phyloP scores from a whole-genome alignment of 2,329 filamentous ascomycete species.

The Pyricularia grisea region DNA sequence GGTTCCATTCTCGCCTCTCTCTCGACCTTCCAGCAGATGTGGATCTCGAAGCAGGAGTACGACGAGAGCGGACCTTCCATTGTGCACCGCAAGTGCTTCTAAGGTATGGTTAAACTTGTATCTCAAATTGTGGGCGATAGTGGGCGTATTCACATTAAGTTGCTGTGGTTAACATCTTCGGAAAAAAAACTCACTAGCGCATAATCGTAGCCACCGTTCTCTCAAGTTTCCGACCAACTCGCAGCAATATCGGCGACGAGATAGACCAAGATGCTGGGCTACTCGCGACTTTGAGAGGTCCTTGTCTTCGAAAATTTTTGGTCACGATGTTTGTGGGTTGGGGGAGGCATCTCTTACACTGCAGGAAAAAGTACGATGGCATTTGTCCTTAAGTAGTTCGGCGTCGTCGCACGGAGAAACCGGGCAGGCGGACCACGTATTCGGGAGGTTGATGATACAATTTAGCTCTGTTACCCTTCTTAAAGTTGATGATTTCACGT shows the following conservation, averaged over 20 bases:
- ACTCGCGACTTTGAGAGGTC: constrained; percentile 24
- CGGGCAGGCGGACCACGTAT: constrained; percentile 1
- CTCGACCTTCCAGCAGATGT: constrained; percentile 99
- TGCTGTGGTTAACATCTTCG: not conserved
- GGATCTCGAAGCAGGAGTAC: constrained; percentile 99
- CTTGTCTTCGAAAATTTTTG: constrained; percentile 50
- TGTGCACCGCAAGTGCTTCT: constrained; percentile 99
- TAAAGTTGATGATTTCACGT: constrained; percentile 12
- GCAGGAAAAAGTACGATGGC: constrained; percentile 27
- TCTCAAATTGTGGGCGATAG: too few species aligned
- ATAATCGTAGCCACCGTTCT: not conserved
- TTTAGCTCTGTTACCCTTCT: constrained; percentile 26
- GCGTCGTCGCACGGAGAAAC: constrained; percentile 1
- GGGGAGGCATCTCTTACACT: constrained; percentile 36
- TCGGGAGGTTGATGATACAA: constrained; percentile 47
- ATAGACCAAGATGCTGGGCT: constrained; percentile 9
- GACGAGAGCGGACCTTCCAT: constrained; percentile 99
- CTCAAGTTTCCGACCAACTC: constrained; percentile 1
- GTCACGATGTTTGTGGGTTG: constrained; percentile 39
- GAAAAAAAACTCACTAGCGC: not conserved
- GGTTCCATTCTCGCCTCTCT: constrained; percentile 99
- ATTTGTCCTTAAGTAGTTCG: constrained; percentile 6
- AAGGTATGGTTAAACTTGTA: constrained; percentile 48
- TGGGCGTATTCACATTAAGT: not conserved
- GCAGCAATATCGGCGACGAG: constrained; percentile 3